phyloP scores from a whole-genome alignment of 495 filamentous ascomycete species.

The Amphirosellinia nigrospora region DNA sequence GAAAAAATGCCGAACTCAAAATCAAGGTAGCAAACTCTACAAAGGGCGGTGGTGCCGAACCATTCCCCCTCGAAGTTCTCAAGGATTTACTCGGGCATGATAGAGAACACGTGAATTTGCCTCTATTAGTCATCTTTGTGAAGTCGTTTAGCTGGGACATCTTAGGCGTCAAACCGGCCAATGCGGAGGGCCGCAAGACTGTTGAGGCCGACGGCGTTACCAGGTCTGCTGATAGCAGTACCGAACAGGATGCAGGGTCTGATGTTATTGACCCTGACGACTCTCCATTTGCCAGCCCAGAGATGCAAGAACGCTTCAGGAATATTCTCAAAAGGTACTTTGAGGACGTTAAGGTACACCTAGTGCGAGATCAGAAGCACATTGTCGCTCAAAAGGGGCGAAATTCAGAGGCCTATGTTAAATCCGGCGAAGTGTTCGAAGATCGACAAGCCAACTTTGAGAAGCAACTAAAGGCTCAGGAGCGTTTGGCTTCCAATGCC shows the following conservation, averaged over 20 bases:
- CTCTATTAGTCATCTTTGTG: slow-evolving; percentile 90
- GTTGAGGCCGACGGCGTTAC: slow-evolving; percentile 86
- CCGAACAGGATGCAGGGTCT: slow-evolving; percentile 49
- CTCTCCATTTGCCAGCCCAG: slow-evolving; percentile 72
- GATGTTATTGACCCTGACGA: slow-evolving; percentile 59
- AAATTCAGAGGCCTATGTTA: slow-evolving; percentile 98
- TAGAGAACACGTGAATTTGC: slow-evolving; percentile 87
- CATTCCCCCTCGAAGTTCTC: slow-evolving; percentile 93
- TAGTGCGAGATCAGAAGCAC: slow-evolving; percentile 87
- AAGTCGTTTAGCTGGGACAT: slow-evolving; percentile 98
- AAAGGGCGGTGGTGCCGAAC: slow-evolving; percentile 70
- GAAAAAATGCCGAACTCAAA: slow-evolving; percentile 61
- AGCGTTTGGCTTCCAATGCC: slow-evolving; percentile 88
- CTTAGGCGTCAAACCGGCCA: slow-evolving; percentile 73
- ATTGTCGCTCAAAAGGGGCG: slow-evolving; percentile 82
- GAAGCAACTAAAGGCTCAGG: slow-evolving; percentile 86
- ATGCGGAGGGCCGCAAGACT: slow-evolving; percentile 77
- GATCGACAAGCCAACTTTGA: slow-evolving; percentile 96
- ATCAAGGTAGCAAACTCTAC: slow-evolving; percentile 50
- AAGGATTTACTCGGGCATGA: slow-evolving; percentile 96
- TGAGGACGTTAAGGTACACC: slow-evolving; percentile 88
- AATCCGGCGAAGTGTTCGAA: slow-evolving; percentile 98
- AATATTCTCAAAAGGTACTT: slow-evolving; percentile 90
- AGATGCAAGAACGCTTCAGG: slow-evolving; percentile 83
- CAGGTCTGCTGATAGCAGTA: slow-evolving; percentile 50